Evolutionary conservation across 2,329 filamentous ascomycete species (phyloP).

Genomic region (Akanthomyces lecanii): DNA sequence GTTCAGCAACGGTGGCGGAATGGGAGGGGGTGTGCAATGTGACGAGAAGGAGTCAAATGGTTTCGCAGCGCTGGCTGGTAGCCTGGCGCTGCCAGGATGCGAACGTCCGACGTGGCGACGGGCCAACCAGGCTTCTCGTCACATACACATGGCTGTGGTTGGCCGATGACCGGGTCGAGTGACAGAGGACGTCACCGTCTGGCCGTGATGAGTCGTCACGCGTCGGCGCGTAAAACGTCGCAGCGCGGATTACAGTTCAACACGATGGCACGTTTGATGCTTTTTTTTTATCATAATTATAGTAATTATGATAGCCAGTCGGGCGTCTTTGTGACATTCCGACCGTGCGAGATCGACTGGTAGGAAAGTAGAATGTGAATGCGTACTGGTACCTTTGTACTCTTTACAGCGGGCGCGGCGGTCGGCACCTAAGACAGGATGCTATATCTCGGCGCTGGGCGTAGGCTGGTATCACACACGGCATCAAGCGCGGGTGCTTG

Average conservation of each 20-base stretch:
- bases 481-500: not conserved
- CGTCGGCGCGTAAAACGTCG: constrained; percentile 1
- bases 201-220: not conserved
- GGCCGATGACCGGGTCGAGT: not conserved
- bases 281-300: not conserved
- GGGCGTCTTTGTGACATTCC: not conserved
- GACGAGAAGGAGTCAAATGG: not conserved
- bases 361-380: not conserved
- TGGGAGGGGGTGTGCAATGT: not conserved
- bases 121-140: not conserved
- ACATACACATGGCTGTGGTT: constrained; percentile 4
- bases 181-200: constrained; percentile 1
- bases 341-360: not conserved
- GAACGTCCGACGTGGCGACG: not conserved
- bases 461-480: not conserved
- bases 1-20: not conserved
- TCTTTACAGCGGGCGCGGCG: not conserved
- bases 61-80: not conserved
- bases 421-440: not conserved
- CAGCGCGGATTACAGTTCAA: not conserved
- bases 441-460: not conserved
- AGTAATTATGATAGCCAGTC: not conserved
- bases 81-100: not conserved
- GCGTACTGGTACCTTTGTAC: not conserved
- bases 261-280: not conserved